phyloP scores from a whole-genome alignment of 768 basidiomycete genomes.

The Crucibulum laeve region DNA sequence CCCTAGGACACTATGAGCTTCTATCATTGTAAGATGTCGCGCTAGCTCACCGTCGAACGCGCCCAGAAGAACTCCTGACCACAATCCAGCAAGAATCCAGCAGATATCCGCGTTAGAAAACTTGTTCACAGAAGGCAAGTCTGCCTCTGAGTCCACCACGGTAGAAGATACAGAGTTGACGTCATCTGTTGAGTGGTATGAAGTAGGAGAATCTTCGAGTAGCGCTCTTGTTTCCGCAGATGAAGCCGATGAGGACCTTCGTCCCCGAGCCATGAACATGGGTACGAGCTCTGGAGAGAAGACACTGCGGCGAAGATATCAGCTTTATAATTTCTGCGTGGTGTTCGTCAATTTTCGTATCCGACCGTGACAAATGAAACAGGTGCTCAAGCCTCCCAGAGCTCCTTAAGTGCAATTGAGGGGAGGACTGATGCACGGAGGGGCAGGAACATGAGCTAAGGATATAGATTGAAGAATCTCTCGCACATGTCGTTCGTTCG shows the following conservation, averaged over 20 bases:
- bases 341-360: constrained; percentile 19
- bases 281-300: constrained; percentile 24
- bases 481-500: constrained; percentile 28
- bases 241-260: constrained; percentile 39
- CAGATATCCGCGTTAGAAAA: constrained; percentile 49
- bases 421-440: constrained; percentile 15
- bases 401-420: constrained; percentile 13
- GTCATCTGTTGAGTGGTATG: constrained; percentile 43
- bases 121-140: constrained; percentile 33
- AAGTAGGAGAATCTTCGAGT: constrained; percentile 43
- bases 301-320: constrained; percentile 8
- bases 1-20: constrained; percentile 31
- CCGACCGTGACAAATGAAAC: constrained; percentile 32
- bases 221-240: constrained; percentile 54
- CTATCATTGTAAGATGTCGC: not conserved
- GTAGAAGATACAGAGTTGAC: constrained; percentile 24
- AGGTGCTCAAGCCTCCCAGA: constrained; percentile 11
- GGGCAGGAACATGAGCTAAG: constrained; percentile 29
- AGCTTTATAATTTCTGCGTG: constrained; percentile 21
- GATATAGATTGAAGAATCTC: constrained; percentile 32
- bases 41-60: constrained; percentile 67
- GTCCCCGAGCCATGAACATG: constrained; percentile 34
- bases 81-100: constrained; percentile 75
- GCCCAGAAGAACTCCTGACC: constrained; percentile 81
- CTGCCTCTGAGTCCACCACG: constrained; percentile 18